Base-by-base conservation (phyloP, 148 eudicot species). In the Oxyria digyna region DNA sequence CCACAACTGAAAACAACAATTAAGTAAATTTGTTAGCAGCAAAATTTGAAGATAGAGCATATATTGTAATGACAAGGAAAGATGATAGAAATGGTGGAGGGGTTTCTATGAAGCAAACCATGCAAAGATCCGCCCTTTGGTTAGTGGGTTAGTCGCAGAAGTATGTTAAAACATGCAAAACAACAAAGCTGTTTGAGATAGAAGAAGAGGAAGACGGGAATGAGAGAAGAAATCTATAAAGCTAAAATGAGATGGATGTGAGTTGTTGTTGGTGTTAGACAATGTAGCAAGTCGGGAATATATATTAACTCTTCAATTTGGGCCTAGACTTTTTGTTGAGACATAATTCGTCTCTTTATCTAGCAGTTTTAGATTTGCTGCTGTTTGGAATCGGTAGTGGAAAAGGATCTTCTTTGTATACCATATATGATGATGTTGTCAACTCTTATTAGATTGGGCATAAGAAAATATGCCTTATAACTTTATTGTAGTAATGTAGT, bases 1-100 rank as follows among this genome's bases (percentile, higher is more conserved):
- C 80, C 88, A 70, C 72, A 15, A 70, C 71, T 68, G 8, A 10
- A 45, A 45, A 42, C 35, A 68, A 17, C 35, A 68, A 45, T 40
- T 12, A 40, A 38, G 41, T 14, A 3, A 27, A 42, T 27, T 69
- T 49, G 33, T 23, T n/a, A 66, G 45, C 69, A 69, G 23, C 11
- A 9, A 29, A 69, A 69, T 69, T 69, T 42, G 48, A 27, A 31
- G 24, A 46, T 35, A 15, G 50, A 69, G 52, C 23, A 48, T 20
- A 15, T 29, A 31, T 1, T 69, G 62, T 45, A 9, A 31, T 69
- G 62, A 31, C 17, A 69, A 48, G 37, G 35, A 6, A 48, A 69
- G 71, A 69, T 69, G 62, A 48, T 31, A 62, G 35, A 38, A 37
- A 66, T 65, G 46, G 69, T 66, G 69, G 71, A 31, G 45, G 70